phyloP scores from a whole-genome alignment of 1,139 yeast species.

The Chernovozyma sophiae-reginae region DNA sequence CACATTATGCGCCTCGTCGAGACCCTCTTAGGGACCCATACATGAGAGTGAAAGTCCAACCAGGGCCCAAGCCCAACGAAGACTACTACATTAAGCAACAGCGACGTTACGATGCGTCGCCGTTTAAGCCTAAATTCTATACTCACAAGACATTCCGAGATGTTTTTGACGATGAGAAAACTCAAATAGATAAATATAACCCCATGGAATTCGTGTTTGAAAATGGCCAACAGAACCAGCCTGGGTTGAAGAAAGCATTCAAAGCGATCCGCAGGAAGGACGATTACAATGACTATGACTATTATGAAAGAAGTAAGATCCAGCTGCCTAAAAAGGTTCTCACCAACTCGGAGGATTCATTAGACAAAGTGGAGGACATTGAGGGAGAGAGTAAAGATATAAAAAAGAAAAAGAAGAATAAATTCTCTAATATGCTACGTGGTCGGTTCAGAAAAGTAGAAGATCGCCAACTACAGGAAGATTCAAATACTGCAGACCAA shows the following conservation, averaged over 20 bases:
- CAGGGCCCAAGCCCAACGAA: slow-evolving; percentile 10
- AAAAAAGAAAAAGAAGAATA: background rate
- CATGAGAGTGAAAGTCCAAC: background rate
- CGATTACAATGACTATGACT: slow-evolving; percentile 35
- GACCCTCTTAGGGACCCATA: background rate
- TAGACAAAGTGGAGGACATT: background rate
- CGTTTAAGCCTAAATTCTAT: slow-evolving; percentile 34
- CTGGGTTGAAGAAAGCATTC: slow-evolving; percentile 25
- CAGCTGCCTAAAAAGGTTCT: background rate
- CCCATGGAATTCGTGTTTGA: slow-evolving; percentile 43
- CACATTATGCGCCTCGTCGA: background rate
- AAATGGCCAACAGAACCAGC: slow-evolving; percentile 14
- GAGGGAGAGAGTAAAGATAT: background rate
- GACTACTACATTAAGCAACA: slow-evolving; percentile 40
- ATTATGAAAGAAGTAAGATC: slow-evolving; percentile 16
- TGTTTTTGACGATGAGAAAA: slow-evolving; percentile 28
- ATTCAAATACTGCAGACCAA: background rate
- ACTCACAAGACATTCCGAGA: slow-evolving; percentile 41
- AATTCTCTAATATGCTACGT: background rate
- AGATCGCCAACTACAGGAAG: background rate
- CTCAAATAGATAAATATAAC: slow-evolving; percentile 30
- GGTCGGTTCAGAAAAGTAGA: background rate
- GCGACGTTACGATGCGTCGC: slow-evolving; percentile 29
- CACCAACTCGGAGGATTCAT: background rate
- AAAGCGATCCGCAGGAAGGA: slow-evolving; percentile 29